These are phyloP conservation scores for Triticum timopheevii DNA, from an alignment of 176 grass and related monocot genomes.

Conservation along the genomic window DNA sequence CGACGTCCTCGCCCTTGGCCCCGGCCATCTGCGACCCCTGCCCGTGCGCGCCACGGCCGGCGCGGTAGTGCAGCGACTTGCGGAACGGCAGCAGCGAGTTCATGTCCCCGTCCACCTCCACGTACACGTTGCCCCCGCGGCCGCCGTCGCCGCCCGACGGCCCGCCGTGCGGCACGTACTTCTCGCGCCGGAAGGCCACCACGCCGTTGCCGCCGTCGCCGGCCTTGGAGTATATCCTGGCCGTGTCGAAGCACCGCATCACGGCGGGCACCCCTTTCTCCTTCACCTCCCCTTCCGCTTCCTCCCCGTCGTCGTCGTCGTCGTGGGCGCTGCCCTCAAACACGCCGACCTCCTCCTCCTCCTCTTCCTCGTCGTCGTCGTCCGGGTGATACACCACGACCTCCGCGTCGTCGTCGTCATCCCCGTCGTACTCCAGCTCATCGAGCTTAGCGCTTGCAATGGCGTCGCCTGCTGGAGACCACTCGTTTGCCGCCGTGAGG, in stretches of 20 bases:
- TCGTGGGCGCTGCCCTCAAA: conserved; percentile 6
- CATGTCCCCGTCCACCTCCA: conserved; percentile 86
- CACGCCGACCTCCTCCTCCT: conserved; percentile 15
- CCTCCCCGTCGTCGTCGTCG: not conserved
- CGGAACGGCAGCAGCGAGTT: conserved; percentile 94
- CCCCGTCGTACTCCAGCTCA: conserved; percentile 16
- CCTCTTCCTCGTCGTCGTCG: not conserved
- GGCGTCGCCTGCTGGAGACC: not conserved
- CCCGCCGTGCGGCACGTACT: conserved; percentile 84
- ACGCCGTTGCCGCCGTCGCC: conserved; percentile 94
- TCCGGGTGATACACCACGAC: conserved; percentile 37
- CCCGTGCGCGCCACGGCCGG: conserved; percentile 72
- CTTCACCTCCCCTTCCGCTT: conserved; percentile 50
- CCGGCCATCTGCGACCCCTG: conserved; percentile 81
- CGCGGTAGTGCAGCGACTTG: conserved; percentile 86
- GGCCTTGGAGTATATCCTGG: conserved; percentile 87
- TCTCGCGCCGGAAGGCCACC: conserved; percentile 90
- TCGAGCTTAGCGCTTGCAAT: conserved; percentile 16
- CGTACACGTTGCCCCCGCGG: conserved; percentile 76
- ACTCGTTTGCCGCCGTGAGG: not conserved
- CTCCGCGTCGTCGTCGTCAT: conserved; percentile 26
- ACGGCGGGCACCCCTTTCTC: conserved; percentile 94
- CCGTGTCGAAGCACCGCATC: conserved; percentile 94
- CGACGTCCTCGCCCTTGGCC: conserved; percentile 81
- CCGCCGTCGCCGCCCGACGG: conserved; percentile 95